phyloP scores from a whole-genome alignment of 108 stramenopile genomes.

The Nitzschia palea region DNA sequence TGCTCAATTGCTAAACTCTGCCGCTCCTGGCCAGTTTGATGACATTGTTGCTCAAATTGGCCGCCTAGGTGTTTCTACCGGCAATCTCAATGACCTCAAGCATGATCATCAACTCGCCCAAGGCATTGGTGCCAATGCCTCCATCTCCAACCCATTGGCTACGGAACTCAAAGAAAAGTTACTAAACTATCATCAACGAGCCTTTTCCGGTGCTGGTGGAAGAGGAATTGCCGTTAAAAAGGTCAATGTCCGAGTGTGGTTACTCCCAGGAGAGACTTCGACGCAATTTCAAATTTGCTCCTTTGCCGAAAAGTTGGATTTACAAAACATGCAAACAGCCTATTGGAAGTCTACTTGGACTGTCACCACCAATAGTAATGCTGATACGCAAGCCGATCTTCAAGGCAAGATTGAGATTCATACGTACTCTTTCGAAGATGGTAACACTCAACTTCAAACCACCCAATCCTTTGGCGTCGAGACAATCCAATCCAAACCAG shows the following conservation, averaged over 20 bases:
- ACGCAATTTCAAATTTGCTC: slow-evolving; percentile 17
- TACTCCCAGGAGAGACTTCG: slow-evolving; percentile 1
- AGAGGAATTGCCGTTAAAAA: slow-evolving; percentile 4
- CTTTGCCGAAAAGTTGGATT: slow-evolving; percentile 56
- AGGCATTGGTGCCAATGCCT: slow-evolving; percentile 5
- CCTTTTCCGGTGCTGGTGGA: slow-evolving; percentile 10
- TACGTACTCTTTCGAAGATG: slow-evolving; percentile 56
- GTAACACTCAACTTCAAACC: slow-evolving; percentile 57
- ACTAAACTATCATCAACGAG: slow-evolving; percentile 26
- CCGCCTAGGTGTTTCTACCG: not conserved
- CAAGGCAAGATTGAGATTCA: slow-evolving; percentile 38
- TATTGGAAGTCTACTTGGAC: slow-evolving; percentile 54
- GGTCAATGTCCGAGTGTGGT: slow-evolving; percentile 5
- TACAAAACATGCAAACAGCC: slow-evolving; percentile 45
- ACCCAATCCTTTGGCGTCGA: slow-evolving; percentile 13
- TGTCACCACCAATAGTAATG: slow-evolving; percentile 7
- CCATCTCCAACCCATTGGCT: slow-evolving; percentile 21
- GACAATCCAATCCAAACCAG: slow-evolving; percentile 26
- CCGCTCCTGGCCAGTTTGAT: slow-evolving; percentile 46
- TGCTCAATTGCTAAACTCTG: slow-evolving; percentile 16
- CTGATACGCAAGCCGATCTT: slow-evolving; percentile 12
- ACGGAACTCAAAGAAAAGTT: slow-evolving; percentile 20
- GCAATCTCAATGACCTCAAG: not conserved
- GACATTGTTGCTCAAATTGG: slow-evolving; percentile 18
- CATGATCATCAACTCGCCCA: slow-evolving; percentile 12